Evolutionary conservation across 768 basidiomycete genomes (phyloP).

Genomic region (Myochromella boudieri): DNA sequence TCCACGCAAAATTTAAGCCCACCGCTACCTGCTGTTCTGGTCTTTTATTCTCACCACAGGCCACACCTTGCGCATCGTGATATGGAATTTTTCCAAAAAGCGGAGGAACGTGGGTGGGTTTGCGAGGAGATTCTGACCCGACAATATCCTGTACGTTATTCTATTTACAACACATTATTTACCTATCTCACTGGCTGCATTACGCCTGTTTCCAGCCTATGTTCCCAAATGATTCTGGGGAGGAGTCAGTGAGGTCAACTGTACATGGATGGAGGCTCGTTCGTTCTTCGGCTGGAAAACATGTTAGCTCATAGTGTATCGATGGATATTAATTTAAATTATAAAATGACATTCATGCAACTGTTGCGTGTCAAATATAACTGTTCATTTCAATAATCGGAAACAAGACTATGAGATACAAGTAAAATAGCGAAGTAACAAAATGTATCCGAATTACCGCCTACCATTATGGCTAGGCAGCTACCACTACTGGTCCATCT

Average conservation of each 20-base stretch:
- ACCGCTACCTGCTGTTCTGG: constrained; percentile 46
- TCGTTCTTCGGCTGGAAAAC: no score
- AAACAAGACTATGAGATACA: no score
- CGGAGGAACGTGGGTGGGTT: constrained; percentile 62
- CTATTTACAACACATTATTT: not conserved
- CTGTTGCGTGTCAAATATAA: no score
- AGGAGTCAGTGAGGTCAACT: constrained; percentile 71
- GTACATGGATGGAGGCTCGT: constrained; percentile 85
- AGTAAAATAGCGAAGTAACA: no score
- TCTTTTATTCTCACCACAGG: constrained; percentile 89
- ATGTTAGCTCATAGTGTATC: no score
- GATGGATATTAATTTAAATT: no score
- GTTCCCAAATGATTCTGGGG: constrained; percentile 88
- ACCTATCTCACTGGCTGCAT: no score
- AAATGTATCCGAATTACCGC: no score
- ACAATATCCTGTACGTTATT: constrained; percentile 55
- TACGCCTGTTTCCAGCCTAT: constrained; percentile 57
- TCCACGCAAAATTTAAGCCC: not conserved
- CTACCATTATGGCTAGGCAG: no score
- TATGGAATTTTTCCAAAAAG: constrained; percentile 76
- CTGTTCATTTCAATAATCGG: no score
- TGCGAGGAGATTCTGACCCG: constrained; percentile 69
- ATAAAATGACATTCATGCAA: no score
- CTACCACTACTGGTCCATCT: no score
- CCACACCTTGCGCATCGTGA: constrained; percentile 83